Base-by-base conservation (phyloP, 225 moss, liverwort and hornwort species). In the Pleurozium schreberi region DNA sequence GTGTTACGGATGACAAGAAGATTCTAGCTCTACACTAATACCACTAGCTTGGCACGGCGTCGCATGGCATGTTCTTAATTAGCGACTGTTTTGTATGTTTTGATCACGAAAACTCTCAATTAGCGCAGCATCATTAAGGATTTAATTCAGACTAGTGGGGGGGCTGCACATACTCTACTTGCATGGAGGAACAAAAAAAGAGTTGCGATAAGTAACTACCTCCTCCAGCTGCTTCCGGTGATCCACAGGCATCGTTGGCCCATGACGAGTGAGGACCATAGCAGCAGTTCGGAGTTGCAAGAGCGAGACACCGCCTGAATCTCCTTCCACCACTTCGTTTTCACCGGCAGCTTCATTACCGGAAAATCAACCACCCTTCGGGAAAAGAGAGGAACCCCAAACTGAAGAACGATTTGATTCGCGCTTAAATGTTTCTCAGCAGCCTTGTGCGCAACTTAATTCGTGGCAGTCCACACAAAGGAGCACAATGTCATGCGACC, bases 391-490 rank as follows among this genome's bases (percentile, higher is more conserved):
- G 99, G 99, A 83, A 99, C 90, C 58, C 93, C 95, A 89, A 96
- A 97, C 86, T 95, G 95, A 76, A 81, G 22, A 27, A 94, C 96
- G 27, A 99, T 92, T n/a, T n/a, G n/a, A n/a, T 55, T 94, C 92
- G 57, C 88, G 95, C 85, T 99, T 99, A n/a, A n/a, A 74, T 97
- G 95, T 75, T 92, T 94, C 92, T 99, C 99, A 38, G 99, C 99
- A 88, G 99, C 96, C 86, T 93, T 96, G 86, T 97, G 97, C 80
- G 97, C 96, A 74, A 96, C 92, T 93, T n/a, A n/a, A n/a, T n/a
- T 99, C 99, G 90, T 99, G 99, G 92, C 99, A 99, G 88, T 99
- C 99, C 80, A 99, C 97, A 92, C 99, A 99, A 45, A 99, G 96
- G 26, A 99, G 95, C 80, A 99, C 99, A 82, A 99, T 97, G 80